phyloP scores from a whole-genome alignment of 176 grass and related monocot species.

The Musa beccarii region DNA sequence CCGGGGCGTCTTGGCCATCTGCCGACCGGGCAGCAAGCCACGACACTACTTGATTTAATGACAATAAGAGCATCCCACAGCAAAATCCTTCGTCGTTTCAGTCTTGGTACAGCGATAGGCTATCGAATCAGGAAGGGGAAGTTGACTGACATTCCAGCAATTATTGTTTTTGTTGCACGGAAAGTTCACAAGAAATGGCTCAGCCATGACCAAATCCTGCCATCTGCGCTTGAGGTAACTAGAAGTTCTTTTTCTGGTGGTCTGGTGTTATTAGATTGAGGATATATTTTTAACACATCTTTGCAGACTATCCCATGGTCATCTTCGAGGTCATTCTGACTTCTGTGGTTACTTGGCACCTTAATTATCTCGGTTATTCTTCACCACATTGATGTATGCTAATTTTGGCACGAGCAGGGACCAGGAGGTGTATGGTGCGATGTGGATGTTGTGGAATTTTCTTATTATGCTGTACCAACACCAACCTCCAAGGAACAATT shows the following conservation, averaged over 20 bases:
- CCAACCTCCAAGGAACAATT: slow-evolving; percentile 84
- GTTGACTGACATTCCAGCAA: slow-evolving; percentile 80
- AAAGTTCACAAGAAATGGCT: slow-evolving; percentile 93
- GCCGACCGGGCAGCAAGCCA: slow-evolving; percentile 85
- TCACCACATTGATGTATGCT: neutral
- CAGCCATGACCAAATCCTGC: slow-evolving; percentile 62
- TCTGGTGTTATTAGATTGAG: neutral
- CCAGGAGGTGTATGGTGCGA: slow-evolving; percentile 98
- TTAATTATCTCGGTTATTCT: slow-evolving; percentile 4
- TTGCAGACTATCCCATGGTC: neutral
- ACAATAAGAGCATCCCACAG: slow-evolving; percentile 99
- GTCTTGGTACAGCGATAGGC: slow-evolving; percentile 84
- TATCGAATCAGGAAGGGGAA: slow-evolving; percentile 79
- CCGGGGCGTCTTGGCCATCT: slow-evolving; percentile 52
- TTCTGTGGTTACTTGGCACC: neutral
- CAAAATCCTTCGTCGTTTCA: slow-evolving; percentile 78
- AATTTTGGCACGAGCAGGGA: slow-evolving; percentile 50
- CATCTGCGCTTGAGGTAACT: slow-evolving; percentile 66
- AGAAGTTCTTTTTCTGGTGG: slow-evolving; percentile 5
- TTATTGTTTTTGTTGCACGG: slow-evolving; percentile 87
- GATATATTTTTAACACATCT: neutral
- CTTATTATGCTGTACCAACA: slow-evolving; percentile 86
- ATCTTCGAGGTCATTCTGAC: neutral
- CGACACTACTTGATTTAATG: slow-evolving; percentile 92
- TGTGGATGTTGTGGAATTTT: slow-evolving; percentile 98